Evolutionary conservation across 352 stramenopile genomes (phyloP), one percentile per base, ranked within the genome.

Genomic region (Pythium rishiriense): DNA sequence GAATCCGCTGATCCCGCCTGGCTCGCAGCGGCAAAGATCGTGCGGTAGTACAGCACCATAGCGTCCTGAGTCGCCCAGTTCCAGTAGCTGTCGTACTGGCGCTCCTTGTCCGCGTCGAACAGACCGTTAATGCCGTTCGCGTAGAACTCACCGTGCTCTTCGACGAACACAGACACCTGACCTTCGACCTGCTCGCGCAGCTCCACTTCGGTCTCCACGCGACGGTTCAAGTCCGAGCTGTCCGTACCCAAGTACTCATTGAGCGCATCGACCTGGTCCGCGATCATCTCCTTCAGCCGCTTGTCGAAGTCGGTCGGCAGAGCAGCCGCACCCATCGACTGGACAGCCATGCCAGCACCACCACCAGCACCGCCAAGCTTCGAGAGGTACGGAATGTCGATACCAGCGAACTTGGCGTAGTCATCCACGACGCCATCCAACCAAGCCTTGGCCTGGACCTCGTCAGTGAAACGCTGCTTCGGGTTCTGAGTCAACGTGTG

Each of bases 391-490:
- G 75, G 75, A 61, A 86, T 78, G n/a, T 72, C 70, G 21, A 86
- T 64, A 21, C 70, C 71, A 46, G 64, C 64, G 19, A 77, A 73
- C 58, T 72, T 70, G 21, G 75, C 83, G 68, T 94, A 95, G 65
- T 91, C 83, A 43, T 93, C 84, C 2, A 85, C 77, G 14, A 93
- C 79, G 21, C 62, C 77, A 63, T 96, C 81, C 19, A 96, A 66
- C 88, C 88, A 96, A 37, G 73, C 67, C 66, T 93, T 94, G 35
- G 88, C 85, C 26, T 84, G 76, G 1, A 46, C 67, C 45, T 90
- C 66, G 41, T 89, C 79, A 5, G 58, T 68, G 48, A 96, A 71
- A 46, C 88, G 88, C 42, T 81, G 66, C 67, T 93, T 89, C 0
- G 86, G 88, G 26, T 76, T 83, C 55, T 91, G 81, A 6, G 78